Evolutionary conservation across 805 yeast genomes (phyloP), one percentile per base, ranked within the genome.

Genomic region (Priceomyces fermenticarens): DNA sequence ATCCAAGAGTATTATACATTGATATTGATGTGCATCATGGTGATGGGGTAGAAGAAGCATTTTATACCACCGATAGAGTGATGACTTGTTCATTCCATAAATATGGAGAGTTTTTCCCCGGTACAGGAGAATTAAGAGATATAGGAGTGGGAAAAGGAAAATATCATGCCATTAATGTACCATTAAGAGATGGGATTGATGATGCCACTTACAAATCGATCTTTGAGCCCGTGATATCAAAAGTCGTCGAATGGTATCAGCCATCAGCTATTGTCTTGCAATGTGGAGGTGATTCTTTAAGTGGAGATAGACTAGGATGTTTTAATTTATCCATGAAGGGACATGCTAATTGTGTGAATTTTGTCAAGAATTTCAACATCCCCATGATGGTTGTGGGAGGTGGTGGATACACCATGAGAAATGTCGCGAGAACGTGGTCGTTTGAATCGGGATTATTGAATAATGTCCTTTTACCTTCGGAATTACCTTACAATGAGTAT

Each of bases 31-130:
- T 91, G 8, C 99, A 91, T 62, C 98, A 91, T 59, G 99, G 99
- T 39, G 99, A 91, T 65, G 99, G 98, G 49, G 99, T 91, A 14
- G 96, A 91, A 64, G 99, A 91, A 65, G 97, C 98, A 0, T 91
- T 91, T 57, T 88, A 91, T 68, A 80, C 95, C 15, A 87, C 97
- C 2, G 97, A 90, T 63, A 72, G 98, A 47, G 98, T 90, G 39
- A 89, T 90, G 97, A 89, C 97, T 1, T 88, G 90, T 56, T 86
- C 95, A 9, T 90, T 90, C 75, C 98, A 90, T 72, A 91, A 90
- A 64, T 91, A 86, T 61, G 98, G 98, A 20, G 93, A 88, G 63
- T 91, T 89, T 60, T 91, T 91, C 77, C 99, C 99, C 2, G 98
- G 97, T 15, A 91, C 99, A 0, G 99, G 99, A 32, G 88, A 87